phyloP scores from a whole-genome alignment of 2,329 filamentous ascomycete species.

The Microdochium nivale region DNA sequence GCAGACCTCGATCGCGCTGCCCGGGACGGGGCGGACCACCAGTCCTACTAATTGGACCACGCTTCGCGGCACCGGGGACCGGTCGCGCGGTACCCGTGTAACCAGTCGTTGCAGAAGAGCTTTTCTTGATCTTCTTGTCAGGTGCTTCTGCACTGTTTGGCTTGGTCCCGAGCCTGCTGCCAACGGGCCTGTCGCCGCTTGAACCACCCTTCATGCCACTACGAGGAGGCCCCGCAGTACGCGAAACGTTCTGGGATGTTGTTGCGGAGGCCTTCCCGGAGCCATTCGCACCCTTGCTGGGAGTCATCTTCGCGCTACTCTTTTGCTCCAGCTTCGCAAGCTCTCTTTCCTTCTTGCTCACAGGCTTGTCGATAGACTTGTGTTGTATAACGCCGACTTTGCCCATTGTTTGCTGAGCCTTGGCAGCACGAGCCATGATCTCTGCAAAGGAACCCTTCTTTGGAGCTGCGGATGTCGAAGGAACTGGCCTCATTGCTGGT shows the following conservation, averaged over 20 bases:
- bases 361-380: constrained; percentile 59
- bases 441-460: constrained; percentile 71
- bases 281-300: constrained; percentile 8
- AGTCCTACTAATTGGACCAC: constrained; percentile 3
- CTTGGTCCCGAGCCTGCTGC: constrained; percentile 5
- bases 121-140: constrained; percentile 54
- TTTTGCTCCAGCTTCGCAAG: constrained; percentile 34
- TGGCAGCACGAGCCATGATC: constrained; percentile 63
- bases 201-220: constrained; percentile 13
- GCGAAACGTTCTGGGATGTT: constrained; percentile 10
- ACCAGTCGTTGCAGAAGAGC: constrained; percentile 52
- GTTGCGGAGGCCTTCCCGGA: constrained; percentile 4
- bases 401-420: constrained; percentile 51
- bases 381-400: constrained; percentile 66
- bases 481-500: constrained; percentile 29
- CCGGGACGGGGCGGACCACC: constrained; percentile 14
- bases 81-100: constrained; percentile 58
- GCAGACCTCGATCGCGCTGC: constrained; percentile 13
- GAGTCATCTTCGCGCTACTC: constrained; percentile 21
- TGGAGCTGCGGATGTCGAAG: constrained; percentile 30
- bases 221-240: constrained; percentile 10
- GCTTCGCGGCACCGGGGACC: constrained; percentile 28
- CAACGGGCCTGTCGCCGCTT: neutral
- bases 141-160: constrained; percentile 25
- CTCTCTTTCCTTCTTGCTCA: constrained; percentile 45